phyloP scores from a whole-genome alignment of 371 early-diverging fungal genomes.

The Blyttiomyces sp. region DNA sequence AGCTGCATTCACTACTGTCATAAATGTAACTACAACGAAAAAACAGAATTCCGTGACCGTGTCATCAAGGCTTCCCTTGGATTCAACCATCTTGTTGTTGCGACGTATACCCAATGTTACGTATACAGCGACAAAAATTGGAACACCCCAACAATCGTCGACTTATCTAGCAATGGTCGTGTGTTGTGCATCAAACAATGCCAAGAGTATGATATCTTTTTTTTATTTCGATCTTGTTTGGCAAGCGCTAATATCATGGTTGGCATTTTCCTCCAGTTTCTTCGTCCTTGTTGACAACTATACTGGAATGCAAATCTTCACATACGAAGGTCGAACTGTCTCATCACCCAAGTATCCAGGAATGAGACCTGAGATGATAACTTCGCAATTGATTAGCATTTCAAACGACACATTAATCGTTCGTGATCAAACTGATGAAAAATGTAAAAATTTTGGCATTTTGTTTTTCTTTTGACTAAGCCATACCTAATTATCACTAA shows the following conservation, averaged over 20 bases:
- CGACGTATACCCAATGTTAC: constrained; percentile 48
- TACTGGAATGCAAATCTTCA: constrained; percentile 49
- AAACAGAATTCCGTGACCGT: constrained; percentile 49
- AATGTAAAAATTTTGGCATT: constrained; percentile 24
- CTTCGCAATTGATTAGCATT: constrained; percentile 38
- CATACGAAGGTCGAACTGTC: constrained; percentile 46
- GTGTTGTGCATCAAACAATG: constrained; percentile 52
- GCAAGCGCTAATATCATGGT: not conserved
- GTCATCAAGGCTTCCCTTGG: constrained; percentile 43
- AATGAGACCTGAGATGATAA: constrained; percentile 47
- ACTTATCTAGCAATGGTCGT: constrained; percentile 45
- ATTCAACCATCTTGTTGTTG: constrained; percentile 44
- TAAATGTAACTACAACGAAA: not conserved
- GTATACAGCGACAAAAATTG: constrained; percentile 48
- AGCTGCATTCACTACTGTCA: not conserved
- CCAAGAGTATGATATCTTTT: constrained; percentile 29
- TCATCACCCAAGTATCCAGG: constrained; percentile 49
- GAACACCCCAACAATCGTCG: constrained; percentile 53
- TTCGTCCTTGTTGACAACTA: constrained; percentile 47
- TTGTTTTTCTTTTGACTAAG: not conserved
- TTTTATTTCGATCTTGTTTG: not conserved
- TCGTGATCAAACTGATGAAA: constrained; percentile 47
- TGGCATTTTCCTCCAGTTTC: constrained; percentile 22
- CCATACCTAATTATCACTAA: not conserved
- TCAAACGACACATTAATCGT: constrained; percentile 43